Base-by-base conservation (phyloP, 441 rosid species). In the Gossypium gossypioides region DNA sequence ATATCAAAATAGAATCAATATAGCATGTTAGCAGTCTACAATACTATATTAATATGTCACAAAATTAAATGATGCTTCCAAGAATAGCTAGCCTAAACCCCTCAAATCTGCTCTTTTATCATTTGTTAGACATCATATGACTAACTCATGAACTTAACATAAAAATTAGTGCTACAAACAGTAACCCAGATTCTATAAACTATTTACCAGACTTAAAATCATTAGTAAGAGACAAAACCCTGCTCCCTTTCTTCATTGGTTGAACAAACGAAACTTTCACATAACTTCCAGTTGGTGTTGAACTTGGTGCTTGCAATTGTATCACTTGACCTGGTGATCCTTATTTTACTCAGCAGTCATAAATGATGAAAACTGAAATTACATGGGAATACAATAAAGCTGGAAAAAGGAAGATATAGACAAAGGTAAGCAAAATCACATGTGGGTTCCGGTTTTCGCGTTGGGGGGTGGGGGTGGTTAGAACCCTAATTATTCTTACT, bases 401-500 rank as follows among this genome's bases (percentile, higher is more conserved):
- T 32, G 24, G 24, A 8, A 61, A 34, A 34, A 13, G 9, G 19
- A 37, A 15, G 1, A 57, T 8, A 37, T 18, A 37, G 68, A 40
- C 29, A 64, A 42, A 12, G 19, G 13, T 19, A 13, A 72, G 66
- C 81, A 75, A 75, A 42, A 70, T 71, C 87, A 78, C 86, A 83
- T 83, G 86, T 74, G 75, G 57, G 56, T 59, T 76, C 89, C 89
- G 84, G 86, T 16, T 77, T 86, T 85, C 73, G 29, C 82, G 87
- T 73, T 69, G 57, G 74, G 80, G 59, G 24, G 74, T 79, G 27
- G 24, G 21, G 13, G 81, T 76, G 76, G 86, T 82, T 80, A 76
- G 80, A 82, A 72, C 74, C 74, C 81, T 75, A 80, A 81, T 78
- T 77, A 75, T 82, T 66, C 71, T 77, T 78, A 34, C 83, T 78